Percentiles rank a stretch among this genome's conserved stretches.
Evolutionary conservation across 352 stramenopile species (phyloP).

Genomic region (Phytophthora ohioensis): DNA sequence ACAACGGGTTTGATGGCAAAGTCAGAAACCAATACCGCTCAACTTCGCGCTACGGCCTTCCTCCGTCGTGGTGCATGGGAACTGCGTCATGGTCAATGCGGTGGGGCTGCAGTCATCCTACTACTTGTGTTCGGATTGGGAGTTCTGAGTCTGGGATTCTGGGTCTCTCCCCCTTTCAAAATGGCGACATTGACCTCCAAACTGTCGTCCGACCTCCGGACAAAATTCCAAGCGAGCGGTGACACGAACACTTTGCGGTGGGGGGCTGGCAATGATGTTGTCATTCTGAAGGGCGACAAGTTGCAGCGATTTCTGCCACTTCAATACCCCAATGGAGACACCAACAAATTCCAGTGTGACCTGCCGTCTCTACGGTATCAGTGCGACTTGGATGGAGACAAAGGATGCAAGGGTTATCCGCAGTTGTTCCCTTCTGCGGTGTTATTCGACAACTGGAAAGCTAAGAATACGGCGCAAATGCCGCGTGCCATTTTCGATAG

Average conservation of each 20-base stretch:
- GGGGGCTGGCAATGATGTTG: conserved; percentile 14
- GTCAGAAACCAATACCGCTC: conserved; percentile 8
- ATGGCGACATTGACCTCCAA: conserved; percentile 7
- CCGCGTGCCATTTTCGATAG: conserved; percentile 61
- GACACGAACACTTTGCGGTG: conserved; percentile 37
- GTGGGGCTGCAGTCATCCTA: conserved; percentile 3
- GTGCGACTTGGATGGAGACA: conserved; percentile 50
- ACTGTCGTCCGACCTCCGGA: conserved; percentile 14
- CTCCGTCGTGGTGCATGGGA: conserved; percentile 39
- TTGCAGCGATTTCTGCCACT: conserved; percentile 41
- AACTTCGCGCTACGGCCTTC: conserved; percentile 32
- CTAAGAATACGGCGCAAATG: conserved; percentile 48
- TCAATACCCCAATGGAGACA: conserved; percentile 55
- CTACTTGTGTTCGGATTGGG: conserved; percentile 24
- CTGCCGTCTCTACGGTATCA: conserved; percentile 65
- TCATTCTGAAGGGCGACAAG: conserved; percentile 47
- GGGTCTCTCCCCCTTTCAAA: conserved; percentile 5
- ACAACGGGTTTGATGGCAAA: conserved; percentile 17
- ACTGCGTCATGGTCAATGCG: conserved; percentile 31
- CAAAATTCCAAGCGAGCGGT: conserved; percentile 17
- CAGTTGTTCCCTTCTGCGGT: conserved; percentile 75
- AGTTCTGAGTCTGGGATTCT: conserved; percentile 24
- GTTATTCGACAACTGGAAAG: conserved; percentile 86
- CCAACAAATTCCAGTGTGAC: conserved; percentile 60
- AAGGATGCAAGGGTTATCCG: conserved; percentile 67